phyloP scores from a whole-genome alignment of 2,329 filamentous ascomycete genomes.

The Paramyrothecium sp. region DNA sequence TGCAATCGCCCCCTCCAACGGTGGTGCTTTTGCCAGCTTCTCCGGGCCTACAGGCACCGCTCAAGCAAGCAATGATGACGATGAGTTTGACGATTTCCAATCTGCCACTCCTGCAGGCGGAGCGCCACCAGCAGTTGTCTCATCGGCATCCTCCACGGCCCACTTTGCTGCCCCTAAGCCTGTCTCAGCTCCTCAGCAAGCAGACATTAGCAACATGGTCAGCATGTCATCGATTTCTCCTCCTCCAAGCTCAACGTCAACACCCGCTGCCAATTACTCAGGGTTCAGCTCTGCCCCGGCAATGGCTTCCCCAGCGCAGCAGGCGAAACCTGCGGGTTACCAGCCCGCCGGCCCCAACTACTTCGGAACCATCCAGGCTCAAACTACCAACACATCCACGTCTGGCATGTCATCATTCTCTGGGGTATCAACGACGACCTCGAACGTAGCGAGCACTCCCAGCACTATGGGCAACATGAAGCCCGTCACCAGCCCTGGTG shows the following conservation, averaged over 20 bases:
- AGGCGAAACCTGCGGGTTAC: slow-evolving; percentile 61
- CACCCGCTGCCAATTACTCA: slow-evolving; percentile 62
- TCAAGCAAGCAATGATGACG: slow-evolving; percentile 65
- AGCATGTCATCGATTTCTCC: slow-evolving; percentile 81
- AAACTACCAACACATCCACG: slow-evolving; percentile 22
- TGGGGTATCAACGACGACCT: background rate
- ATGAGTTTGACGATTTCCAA: slow-evolving; percentile 98
- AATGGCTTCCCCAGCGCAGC: slow-evolving; percentile 36
- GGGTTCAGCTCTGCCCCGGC: slow-evolving; percentile 45
- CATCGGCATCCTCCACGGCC: slow-evolving; percentile 52
- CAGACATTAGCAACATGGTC: slow-evolving; percentile 77
- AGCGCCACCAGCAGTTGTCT: slow-evolving; percentile 41
- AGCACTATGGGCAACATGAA: slow-evolving; percentile 45
- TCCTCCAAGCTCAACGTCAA: slow-evolving; percentile 54
- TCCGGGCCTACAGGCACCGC: slow-evolving; percentile 20
- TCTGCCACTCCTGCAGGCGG: slow-evolving; percentile 65
- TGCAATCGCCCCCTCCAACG: slow-evolving; percentile 43
- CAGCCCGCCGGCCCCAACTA: slow-evolving; percentile 88
- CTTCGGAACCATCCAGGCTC: slow-evolving; percentile 75
- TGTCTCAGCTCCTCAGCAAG: slow-evolving; percentile 77
- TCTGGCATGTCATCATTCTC: slow-evolving; percentile 24
- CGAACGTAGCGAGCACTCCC: slow-evolving; percentile 30
- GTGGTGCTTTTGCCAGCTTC: slow-evolving; percentile 47
- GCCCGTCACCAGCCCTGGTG: slow-evolving; percentile 42
- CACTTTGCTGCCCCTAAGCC: slow-evolving; percentile 83